Base-by-base conservation (phyloP, 495 filamentous ascomycete genomes). In the Neurospora discreta region DNA sequence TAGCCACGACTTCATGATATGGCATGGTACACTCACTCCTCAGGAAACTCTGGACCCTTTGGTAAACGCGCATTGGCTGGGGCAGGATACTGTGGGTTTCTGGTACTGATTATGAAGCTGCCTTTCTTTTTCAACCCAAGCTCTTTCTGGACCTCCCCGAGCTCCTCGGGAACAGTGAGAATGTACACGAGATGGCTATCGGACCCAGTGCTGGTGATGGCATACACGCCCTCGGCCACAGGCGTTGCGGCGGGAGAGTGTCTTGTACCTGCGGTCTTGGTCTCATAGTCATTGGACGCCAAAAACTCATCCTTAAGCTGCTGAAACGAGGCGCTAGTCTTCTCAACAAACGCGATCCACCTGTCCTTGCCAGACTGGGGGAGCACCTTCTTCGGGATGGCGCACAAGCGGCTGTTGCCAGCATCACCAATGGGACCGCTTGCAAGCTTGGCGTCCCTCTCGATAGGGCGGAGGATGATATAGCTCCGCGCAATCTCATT, bases 261-360 rank as follows among this genome's bases (percentile, higher is more conserved):
- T n/a, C 92, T 87, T 39, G 88, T 87, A 8, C 90, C 94, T 3
- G 77, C 83, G 2, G 93, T 97, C 78, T 92, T 89, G 20, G 95
- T 97, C 68, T 87, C 82, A 78, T 97, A 95, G 18, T 90, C 89
- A 1, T 79, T 84, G 8, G 87, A 85, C 5, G 86, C 81, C 65
- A 97, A 84, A 79, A 94, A 92, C 16, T 85, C 86, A 3, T 92
- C 89, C 74, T 90, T 91, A 11, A 98, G 82, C n/a, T 90, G 85
- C 69, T 90, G 82, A 76, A 96, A 86, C 0, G 88, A 87, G 9
- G 86, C 82, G 0, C 87, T 85, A 0, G 89, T 79, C 77, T 95
- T 94, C 77, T 97, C 94, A 4, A 97, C 92, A 78, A 97, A 95
- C 15, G 86, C 86, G 83, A 95, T 89, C 79, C 94, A 96, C 42